Conservation (phyloP, 768 basidiomycete species). For the Lactifluus rugatus region DNA sequence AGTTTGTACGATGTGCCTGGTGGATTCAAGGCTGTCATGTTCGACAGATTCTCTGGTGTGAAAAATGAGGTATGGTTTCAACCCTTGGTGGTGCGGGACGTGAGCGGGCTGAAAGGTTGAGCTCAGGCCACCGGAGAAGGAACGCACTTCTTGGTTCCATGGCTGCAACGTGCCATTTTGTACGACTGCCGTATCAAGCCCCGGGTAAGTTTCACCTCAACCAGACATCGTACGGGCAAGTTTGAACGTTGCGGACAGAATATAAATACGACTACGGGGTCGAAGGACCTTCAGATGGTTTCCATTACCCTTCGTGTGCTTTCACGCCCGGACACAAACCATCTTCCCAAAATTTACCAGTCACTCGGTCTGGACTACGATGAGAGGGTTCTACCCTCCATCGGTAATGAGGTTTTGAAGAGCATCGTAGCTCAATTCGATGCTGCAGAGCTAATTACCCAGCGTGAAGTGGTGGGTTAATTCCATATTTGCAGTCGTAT, state of each 20-base stretch:
- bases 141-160: conserved; percentile 92
- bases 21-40: conserved; percentile 93
- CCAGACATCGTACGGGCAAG: neutral
- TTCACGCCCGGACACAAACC: conserved; percentile 81
- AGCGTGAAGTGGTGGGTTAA: conserved; percentile 82
- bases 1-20: conserved; percentile 59
- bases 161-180: conserved; percentile 91
- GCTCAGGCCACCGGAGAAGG: conserved; percentile 79
- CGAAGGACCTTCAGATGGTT: conserved; percentile 98
- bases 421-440: conserved; percentile 98
- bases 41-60: conserved; percentile 93
- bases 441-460: conserved; percentile 92
- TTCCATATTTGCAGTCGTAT: neutral
- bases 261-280: conserved; percentile 97
- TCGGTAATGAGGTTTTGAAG: conserved; percentile 97
- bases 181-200: conserved; percentile 98
- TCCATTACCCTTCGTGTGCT: conserved; percentile 93
- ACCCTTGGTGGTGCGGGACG: neutral
- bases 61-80: conserved; percentile 54
- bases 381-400: conserved; percentile 93
- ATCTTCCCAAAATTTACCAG: conserved; percentile 91
- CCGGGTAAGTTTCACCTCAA: conserved; percentile 43
- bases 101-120: neutral
- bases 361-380: conserved; percentile 93
- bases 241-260: conserved; percentile 43